phyloP scores from a whole-genome alignment of 257 asterid species.

The Osmanthus fragrans region DNA sequence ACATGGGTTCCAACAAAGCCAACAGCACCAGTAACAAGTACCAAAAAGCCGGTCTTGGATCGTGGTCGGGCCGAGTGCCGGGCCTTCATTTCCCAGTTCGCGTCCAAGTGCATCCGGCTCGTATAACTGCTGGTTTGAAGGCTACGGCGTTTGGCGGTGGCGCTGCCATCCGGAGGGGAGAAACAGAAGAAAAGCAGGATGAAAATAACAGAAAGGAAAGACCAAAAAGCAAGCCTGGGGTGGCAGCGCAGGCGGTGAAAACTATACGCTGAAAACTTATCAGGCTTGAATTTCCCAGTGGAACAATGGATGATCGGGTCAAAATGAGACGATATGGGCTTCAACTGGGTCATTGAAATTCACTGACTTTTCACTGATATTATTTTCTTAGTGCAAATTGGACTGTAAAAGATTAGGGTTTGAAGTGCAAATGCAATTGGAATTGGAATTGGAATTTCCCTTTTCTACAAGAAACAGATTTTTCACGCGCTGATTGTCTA shows the following conservation, averaged over 20 bases:
- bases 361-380: not conserved
- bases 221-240: constrained; percentile 72
- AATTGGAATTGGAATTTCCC: not conserved
- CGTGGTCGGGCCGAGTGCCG: constrained; percentile 63
- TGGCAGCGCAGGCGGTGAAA: constrained; percentile 62
- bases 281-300: constrained; percentile 61
- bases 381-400: not conserved
- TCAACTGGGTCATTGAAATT: constrained; percentile 55
- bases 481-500: not conserved
- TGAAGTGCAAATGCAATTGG: not conserved
- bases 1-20: constrained; percentile 81
- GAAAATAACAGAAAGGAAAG: constrained; percentile 46
- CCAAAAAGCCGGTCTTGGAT: constrained; percentile 45
- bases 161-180: constrained; percentile 46
- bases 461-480: not conserved
- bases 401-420: not conserved
- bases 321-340: constrained; percentile 62
- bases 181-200: constrained; percentile 47
- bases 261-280: constrained; percentile 45
- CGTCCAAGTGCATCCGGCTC: constrained; percentile 8
- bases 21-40: constrained; percentile 83
- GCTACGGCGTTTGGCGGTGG: constrained; percentile 46
- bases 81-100: constrained; percentile 60
- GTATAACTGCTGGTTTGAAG: constrained; percentile 27
- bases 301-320: constrained; percentile 63